Percentiles rank a stretch among this genome's conserved stretches.
These are phyloP conservation scores for Periconia digitata DNA, from an alignment of 2,329 filamentous ascomycete genomes.

Conservation along the genomic window DNA sequence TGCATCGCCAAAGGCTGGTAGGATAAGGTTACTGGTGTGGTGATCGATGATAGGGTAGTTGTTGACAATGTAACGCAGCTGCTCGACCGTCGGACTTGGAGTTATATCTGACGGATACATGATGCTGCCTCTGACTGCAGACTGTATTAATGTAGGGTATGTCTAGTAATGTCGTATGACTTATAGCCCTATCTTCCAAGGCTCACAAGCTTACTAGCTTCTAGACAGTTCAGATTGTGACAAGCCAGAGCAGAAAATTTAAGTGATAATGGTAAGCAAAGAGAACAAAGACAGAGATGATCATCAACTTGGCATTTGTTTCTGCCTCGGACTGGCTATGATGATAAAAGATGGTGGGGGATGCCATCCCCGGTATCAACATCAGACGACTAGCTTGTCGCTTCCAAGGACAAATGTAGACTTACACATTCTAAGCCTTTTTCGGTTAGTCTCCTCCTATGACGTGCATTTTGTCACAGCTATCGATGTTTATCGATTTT, in stretches of 20 bases:
- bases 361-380: too few relatives aligned
- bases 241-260: too few relatives aligned
- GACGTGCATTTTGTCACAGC: neutral
- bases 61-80: conserved; percentile 36
- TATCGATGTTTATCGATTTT: neutral
- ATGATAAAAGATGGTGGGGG: neutral
- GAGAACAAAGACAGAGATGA: too few relatives aligned
- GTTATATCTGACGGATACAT: conserved; percentile 2
- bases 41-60: conserved; percentile 68
- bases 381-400: neutral
- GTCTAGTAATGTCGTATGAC: too few relatives aligned
- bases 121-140: neutral
- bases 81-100: conserved; percentile 30
- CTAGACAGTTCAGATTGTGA: too few relatives aligned
- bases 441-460: neutral
- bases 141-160: too few relatives aligned
- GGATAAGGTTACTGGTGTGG: conserved; percentile 70
- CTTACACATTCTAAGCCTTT: neutral
- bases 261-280: too few relatives aligned
- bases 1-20: conserved; percentile 50
- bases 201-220: too few relatives aligned
- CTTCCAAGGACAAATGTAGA: too few relatives aligned
- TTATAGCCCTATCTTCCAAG: too few relatives aligned
- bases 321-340: too few relatives aligned
- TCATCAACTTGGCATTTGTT: too few relatives aligned